Evolutionary conservation across 805 yeast genomes (phyloP), one percentile per base, ranked within the genome.

Genomic region (Cyberlindnera mississippiensis): DNA sequence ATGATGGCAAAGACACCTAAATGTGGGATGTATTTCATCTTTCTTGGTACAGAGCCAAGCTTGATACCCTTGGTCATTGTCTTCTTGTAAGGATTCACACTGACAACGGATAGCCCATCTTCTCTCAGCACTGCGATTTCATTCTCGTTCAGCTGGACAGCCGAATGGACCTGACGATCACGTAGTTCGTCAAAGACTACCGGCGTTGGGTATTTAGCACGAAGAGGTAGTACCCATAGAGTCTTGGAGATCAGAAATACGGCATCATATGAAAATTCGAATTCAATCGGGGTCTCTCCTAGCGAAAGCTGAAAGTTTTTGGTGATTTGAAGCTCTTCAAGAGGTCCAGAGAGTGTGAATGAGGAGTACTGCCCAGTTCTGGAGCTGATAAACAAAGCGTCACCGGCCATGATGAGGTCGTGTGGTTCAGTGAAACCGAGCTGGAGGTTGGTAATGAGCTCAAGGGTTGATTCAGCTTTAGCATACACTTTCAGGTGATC

Each of bases 21-120:
- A 29, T 55, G 53, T 1, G 49, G 33, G 29, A 59, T 43, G 36
- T 60, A 63, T 19, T 52, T 44, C 24, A 66, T 3, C 32, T 54
- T 56, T 41, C 56, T 45, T 2, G 66, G 61, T 1, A 61, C 48
- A 17, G 36, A 38, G 0, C 58, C 60, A 4, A 64, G 41, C 15
- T 45, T 48, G 3, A 62, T 38, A 8, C 53, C 55, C 18, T 54
- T 60, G 3, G 59, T 22, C 15, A 52, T 49, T 16, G 61, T 48
- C 13, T 36, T 44, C 1, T 38, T 8, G 10, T 33, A 5, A 1
- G 44, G 41, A 0, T 59, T 46, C 4, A 61, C 40, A 14, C 44
- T 46, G 0, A 60, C 20, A 3, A 57, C 45, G 33, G 59, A 54
- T 13, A 66, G 52, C 0, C 69, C 69, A 45, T 64, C 68, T 28